phyloP scores from a whole-genome alignment of 2,329 filamentous ascomycete genomes.

The Plectosphaerella plurivora region DNA sequence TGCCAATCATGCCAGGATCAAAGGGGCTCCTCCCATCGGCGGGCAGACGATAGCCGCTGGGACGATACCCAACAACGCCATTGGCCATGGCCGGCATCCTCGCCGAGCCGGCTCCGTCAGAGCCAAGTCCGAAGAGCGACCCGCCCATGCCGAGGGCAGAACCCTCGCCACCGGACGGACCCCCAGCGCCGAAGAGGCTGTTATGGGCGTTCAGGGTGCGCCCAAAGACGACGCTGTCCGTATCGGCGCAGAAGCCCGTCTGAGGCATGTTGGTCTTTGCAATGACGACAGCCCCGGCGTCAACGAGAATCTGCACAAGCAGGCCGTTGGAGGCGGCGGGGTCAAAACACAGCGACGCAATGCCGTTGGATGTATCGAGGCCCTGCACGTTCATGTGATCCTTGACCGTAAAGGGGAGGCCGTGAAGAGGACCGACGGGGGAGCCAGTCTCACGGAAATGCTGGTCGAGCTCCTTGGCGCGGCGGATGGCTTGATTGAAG shows the following conservation, averaged over 20 bases:
- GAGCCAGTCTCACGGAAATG: slow-evolving; percentile 40
- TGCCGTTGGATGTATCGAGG: slow-evolving; percentile 56
- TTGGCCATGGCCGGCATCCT: slow-evolving; percentile 24
- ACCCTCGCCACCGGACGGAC: slow-evolving; percentile 63
- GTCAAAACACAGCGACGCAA: slow-evolving; percentile 56
- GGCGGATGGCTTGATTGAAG: slow-evolving; percentile 44
- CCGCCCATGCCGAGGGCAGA: slow-evolving; percentile 57
- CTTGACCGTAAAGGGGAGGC: slow-evolving; percentile 61
- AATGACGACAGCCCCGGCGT: slow-evolving; percentile 49
- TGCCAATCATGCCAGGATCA: background rate
- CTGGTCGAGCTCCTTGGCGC: slow-evolving; percentile 44
- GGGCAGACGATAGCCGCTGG: slow-evolving; percentile 1
- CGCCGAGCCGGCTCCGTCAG: slow-evolving; percentile 32
- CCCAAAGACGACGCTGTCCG: slow-evolving; percentile 61
- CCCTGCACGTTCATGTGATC: slow-evolving; percentile 64
- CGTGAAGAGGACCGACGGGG: slow-evolving; percentile 60
- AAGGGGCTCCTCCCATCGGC: background rate
- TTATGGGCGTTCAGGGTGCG: slow-evolving; percentile 59
- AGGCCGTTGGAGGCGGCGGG: slow-evolving; percentile 41
- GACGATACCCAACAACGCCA: slow-evolving; percentile 1
- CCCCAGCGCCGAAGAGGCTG: slow-evolving; percentile 55
- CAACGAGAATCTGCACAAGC: slow-evolving; percentile 32
- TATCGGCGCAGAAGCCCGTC: slow-evolving; percentile 66
- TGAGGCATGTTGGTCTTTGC: slow-evolving; percentile 56
- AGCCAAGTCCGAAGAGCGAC: slow-evolving; percentile 57